These are phyloP conservation scores for Rhizophagus prolifer DNA, from an alignment of 192 early-diverging fungal species.

Conservation along the genomic window DNA sequence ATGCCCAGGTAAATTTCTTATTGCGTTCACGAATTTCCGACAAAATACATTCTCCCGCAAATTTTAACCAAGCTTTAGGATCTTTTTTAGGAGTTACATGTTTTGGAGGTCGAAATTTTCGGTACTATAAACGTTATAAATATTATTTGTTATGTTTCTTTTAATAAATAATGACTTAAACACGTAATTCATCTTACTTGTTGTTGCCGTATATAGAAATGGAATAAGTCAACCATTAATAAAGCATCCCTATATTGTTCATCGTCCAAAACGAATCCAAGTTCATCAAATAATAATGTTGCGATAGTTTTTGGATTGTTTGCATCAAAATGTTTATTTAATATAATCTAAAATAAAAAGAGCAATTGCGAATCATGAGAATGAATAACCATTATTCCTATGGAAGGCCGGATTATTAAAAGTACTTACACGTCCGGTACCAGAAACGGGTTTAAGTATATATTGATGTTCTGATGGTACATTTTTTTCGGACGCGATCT, in stretches of 20 bases:
- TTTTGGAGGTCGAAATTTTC: slow-evolving; percentile 81
- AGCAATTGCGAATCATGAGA: background rate
- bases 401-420: background rate
- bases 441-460: slow-evolving; percentile 90
- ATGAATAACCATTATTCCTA: background rate
- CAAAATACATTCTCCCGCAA: slow-evolving; percentile 73
- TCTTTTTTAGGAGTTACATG: slow-evolving; percentile 78
- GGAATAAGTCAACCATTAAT: slow-evolving; percentile 78
- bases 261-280: slow-evolving; percentile 89
- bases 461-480: slow-evolving; percentile 71
- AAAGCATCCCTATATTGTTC: slow-evolving; percentile 84
- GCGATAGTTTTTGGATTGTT: slow-evolving; percentile 59
- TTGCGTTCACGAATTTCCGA: slow-evolving; percentile 87
- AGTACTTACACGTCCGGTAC: slow-evolving; percentile 66
- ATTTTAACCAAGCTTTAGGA: slow-evolving; percentile 81
- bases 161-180: background rate
- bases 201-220: slow-evolving; percentile 75
- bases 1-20: slow-evolving; percentile 81
- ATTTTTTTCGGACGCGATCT: slow-evolving; percentile 63
- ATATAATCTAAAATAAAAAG: slow-evolving; percentile 50
- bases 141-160: background rate
- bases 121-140: slow-evolving; percentile 55
- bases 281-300: slow-evolving; percentile 83
- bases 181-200: slow-evolving; percentile 41
- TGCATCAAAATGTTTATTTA: slow-evolving; percentile 69